These are phyloP conservation scores for Raphanus raphanistrum DNA, from an alignment of 345 rosid species.

Conservation along the genomic window DNA sequence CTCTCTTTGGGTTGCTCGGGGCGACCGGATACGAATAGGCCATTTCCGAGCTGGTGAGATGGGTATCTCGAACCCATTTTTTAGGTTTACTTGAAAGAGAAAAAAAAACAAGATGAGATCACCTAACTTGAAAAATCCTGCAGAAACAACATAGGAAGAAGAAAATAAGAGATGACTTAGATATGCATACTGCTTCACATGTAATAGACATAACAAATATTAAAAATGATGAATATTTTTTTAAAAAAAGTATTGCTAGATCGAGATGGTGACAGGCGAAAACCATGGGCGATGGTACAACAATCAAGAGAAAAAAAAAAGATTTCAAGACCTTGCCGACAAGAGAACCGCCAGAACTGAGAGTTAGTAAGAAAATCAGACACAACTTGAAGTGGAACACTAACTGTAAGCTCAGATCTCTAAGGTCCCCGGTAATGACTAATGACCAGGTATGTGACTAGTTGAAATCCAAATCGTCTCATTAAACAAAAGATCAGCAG, in stretches of 20 bases:
- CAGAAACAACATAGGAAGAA: not conserved
- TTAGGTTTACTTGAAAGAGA: constrained; percentile 20
- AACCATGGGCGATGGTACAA: constrained; percentile 23
- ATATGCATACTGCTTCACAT: constrained; percentile 29
- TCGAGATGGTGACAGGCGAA: constrained; percentile 28
- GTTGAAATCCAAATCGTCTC: not conserved
- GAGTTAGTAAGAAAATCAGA: not conserved
- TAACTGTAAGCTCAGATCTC: constrained; percentile 33
- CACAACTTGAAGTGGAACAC: constrained; percentile 16
- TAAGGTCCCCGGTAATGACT: not conserved
- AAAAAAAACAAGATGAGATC: constrained; percentile 3
- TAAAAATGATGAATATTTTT: not conserved
- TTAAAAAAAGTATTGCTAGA: not conserved
- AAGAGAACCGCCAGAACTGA: constrained; percentile 12
- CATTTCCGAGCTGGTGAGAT: constrained; percentile 96
- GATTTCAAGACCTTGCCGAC: constrained; percentile 5
- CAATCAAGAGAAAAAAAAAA: not conserved
- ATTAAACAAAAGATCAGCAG: not conserved
- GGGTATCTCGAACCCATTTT: constrained; percentile 97
- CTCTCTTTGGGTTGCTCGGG: constrained; percentile 97
- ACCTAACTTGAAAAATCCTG: constrained; percentile 18
- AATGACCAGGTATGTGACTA: too few relatives aligned
- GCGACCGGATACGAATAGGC: constrained; percentile 92
- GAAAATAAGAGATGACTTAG: constrained; percentile 9
- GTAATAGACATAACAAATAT: constrained; percentile 13